phyloP scores from a whole-genome alignment of 1,139 yeast species.

The Kluyveromyces marxianus region DNA sequence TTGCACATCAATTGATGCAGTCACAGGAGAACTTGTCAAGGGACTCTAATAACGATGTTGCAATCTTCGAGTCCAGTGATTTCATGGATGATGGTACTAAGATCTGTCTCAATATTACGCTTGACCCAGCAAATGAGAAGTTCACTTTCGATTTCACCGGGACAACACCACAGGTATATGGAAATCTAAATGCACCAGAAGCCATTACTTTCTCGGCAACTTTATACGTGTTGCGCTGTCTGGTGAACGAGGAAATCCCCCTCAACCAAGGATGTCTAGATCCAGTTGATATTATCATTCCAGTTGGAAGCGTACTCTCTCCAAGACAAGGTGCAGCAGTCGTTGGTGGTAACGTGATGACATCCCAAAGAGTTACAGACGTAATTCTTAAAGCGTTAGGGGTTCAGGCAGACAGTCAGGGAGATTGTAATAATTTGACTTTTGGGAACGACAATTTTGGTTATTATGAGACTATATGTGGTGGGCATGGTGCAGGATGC shows the following conservation, averaged over 20 bases:
- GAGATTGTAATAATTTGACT: slow-evolving; percentile 66
- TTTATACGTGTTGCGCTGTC: slow-evolving; percentile 64
- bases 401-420: slow-evolving; percentile 74
- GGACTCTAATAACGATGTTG: too few species aligned
- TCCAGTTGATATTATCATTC: slow-evolving; percentile 59
- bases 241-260: slow-evolving; percentile 73
- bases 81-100: slow-evolving; percentile 43
- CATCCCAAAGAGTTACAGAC: slow-evolving; percentile 78
- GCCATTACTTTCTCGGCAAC: slow-evolving; percentile 80
- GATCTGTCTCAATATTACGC: slow-evolving; percentile 35
- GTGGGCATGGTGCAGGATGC: slow-evolving; percentile 64
- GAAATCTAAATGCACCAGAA: slow-evolving; percentile 56
- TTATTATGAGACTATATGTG: slow-evolving; percentile 65
- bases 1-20: slow-evolving; percentile 22
- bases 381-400: slow-evolving; percentile 67
- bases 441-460: slow-evolving; percentile 63
- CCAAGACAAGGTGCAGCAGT: slow-evolving; percentile 78
- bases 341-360: slow-evolving; percentile 82
- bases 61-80: slow-evolving; percentile 32
- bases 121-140: slow-evolving; percentile 32
- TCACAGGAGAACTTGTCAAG: neutral
- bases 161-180: slow-evolving; percentile 53
- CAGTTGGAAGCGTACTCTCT: slow-evolving; percentile 59
- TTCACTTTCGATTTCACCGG: slow-evolving; percentile 41
- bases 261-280: slow-evolving; percentile 75